phyloP scores from a whole-genome alignment of 2,329 filamentous ascomycete genomes.

The Gaeumannomyces tritici region DNA sequence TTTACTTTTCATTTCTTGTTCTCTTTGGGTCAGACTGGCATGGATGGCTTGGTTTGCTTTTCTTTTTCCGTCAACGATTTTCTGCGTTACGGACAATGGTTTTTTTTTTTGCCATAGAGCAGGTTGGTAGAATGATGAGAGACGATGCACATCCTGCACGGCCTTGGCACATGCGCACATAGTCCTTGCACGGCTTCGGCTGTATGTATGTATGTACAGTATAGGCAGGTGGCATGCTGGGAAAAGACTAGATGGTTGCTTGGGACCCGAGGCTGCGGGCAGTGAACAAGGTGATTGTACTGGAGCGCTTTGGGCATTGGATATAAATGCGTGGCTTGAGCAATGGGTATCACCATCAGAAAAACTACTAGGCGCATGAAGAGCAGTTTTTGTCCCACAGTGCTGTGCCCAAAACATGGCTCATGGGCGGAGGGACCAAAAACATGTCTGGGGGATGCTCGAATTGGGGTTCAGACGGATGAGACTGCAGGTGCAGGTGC shows the following conservation, averaged over 20 bases:
- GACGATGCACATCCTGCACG: neutral
- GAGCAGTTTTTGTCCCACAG: too few relatives aligned
- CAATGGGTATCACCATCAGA: too few relatives aligned
- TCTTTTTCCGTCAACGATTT: neutral
- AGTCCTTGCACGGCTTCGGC: neutral
- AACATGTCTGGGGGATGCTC: too few relatives aligned
- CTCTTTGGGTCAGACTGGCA: neutral
- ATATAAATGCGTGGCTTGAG: too few relatives aligned
- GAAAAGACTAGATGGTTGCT: neutral
- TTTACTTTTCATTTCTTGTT: slow-evolving; percentile 4
- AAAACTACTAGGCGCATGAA: too few relatives aligned
- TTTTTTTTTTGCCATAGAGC: neutral
- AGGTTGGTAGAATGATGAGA: neutral
- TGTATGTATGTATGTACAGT: neutral
- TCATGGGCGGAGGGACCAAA: too few relatives aligned
- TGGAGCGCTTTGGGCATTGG: too few relatives aligned
- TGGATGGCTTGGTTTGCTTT: neutral
- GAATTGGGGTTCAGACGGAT: too few relatives aligned
- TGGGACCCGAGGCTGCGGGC: neutral
- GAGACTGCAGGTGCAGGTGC: too few relatives aligned
- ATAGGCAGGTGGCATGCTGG: neutral
- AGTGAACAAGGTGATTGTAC: neutral
- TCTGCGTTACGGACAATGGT: neutral
- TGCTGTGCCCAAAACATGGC: too few relatives aligned
- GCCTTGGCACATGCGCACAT: neutral